Conservation (phyloP, 2,329 filamentous ascomycete species). For the Colletotrichum filicis region DNA sequence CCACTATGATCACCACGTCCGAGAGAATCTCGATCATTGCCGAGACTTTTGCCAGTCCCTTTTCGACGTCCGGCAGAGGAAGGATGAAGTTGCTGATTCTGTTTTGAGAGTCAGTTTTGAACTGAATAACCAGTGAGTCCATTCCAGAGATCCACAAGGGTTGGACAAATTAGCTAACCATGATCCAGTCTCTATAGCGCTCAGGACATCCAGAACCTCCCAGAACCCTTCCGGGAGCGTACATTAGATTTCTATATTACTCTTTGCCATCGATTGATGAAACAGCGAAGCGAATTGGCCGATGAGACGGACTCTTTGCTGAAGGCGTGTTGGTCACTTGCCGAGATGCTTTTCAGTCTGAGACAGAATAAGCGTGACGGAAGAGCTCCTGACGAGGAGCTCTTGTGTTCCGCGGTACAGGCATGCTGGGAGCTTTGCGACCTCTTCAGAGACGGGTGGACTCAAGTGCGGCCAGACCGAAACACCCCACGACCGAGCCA, state of each 20-base stretch:
- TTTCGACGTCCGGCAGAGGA: slow-evolving; percentile 84
- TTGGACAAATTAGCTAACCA: background rate
- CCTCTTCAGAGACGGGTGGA: slow-evolving; percentile 93
- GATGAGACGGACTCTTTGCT: slow-evolving; percentile 88
- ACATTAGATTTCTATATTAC: slow-evolving; percentile 96
- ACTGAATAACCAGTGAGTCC: slow-evolving; percentile 84
- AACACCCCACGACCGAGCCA: slow-evolving; percentile 87
- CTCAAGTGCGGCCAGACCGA: slow-evolving; percentile 85
- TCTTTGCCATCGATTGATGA: slow-evolving; percentile 95
- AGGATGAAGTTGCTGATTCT: slow-evolving; percentile 84
- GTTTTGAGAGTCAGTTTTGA: slow-evolving; percentile 93
- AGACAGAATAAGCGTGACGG: slow-evolving; percentile 83
- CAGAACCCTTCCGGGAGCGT: slow-evolving; percentile 87
- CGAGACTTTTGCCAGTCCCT: slow-evolving; percentile 92
- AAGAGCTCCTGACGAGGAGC: slow-evolving; percentile 80
- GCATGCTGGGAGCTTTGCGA: slow-evolving; percentile 96
- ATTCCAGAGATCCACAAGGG: background rate
- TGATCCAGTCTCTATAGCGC: slow-evolving; percentile 80
- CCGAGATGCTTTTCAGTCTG: slow-evolving; percentile 92
- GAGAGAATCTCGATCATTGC: slow-evolving; percentile 84
- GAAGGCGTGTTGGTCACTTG: slow-evolving; percentile 87
- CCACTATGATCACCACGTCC: slow-evolving; percentile 72
- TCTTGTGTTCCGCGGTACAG: slow-evolving; percentile 88
- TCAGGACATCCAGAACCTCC: slow-evolving; percentile 81
- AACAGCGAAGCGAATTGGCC: slow-evolving; percentile 81